Evolutionary conservation across 371 early-diverging fungal genomes (phyloP), one percentile per base, ranked within the genome.

Genomic region (Apophysomyces elegans): DNA sequence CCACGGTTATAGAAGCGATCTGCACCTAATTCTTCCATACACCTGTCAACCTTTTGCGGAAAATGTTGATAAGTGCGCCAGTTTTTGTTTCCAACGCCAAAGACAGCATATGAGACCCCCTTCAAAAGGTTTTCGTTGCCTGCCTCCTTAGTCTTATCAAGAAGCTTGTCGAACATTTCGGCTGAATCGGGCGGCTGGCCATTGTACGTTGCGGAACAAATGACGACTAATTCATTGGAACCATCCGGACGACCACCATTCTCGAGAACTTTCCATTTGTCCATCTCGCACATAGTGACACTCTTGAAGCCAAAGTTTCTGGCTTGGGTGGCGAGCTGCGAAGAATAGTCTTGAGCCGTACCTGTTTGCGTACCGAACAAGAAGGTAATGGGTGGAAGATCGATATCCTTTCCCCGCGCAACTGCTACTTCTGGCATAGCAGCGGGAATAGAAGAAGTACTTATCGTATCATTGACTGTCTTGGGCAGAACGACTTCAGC

Each of bases 121-220:
- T 73, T 63, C 5, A 79, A 57, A 0, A 74, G 9, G 11, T 62
- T 66, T 60, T 69, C 72, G 35, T 73, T 58, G 12, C 61, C 65
- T 12, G 37, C 44, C 59, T 76, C 70, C 16, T 63, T 65, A 16
- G 63, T 16, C 43, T 72, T 75, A 14, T 59, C 58, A n/a, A 87
- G 59, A 54, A 80, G 82, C 16, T 80, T 77, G 71, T 81, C 68
- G 57, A 87, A 86, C 9, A 68, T 64, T 56, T 79, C 85, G 4
- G 86, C 86, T 64, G 74, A 73, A 59, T 87, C 88, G n/a, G 88
- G 88, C 4, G 86, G 86, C 26, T 72, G 75, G 1, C 87, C 87
- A 41, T 87, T 87, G 62, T 87, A 87, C 1, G 84, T 83, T 3
- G 84, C 77, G 8, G 84, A 80, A 57, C 79, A 75, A 47, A 83